phyloP scores from a whole-genome alignment of 192 early-diverging fungal genomes.

The Coemansia sp. region DNA sequence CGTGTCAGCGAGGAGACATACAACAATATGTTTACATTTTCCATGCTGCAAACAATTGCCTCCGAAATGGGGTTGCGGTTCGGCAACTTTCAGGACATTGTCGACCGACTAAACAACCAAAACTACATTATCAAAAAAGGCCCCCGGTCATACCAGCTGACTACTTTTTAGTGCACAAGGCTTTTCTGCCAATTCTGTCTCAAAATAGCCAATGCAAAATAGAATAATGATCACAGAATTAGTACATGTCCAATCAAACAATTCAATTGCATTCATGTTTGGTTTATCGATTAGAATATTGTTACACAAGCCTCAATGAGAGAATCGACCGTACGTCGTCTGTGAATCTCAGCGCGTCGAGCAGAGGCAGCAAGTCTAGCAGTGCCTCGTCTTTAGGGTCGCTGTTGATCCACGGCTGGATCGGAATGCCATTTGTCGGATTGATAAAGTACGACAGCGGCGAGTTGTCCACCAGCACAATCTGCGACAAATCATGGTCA shows the following conservation, averaged over 20 bases:
- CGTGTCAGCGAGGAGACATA: constrained; percentile 58
- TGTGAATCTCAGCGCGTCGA: constrained; percentile 59
- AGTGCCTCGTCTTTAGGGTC: constrained; percentile 68
- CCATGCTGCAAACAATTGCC: constrained; percentile 63
- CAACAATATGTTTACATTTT: constrained; percentile 67
- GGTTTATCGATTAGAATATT: not conserved
- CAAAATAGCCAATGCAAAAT: too few relatives aligned
- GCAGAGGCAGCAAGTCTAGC: constrained; percentile 59
- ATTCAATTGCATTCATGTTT: not conserved
- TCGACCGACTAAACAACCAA: constrained; percentile 74
- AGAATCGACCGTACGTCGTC: constrained; percentile 67
- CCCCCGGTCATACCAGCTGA: constrained; percentile 61
- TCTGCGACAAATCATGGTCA: constrained; percentile 63
- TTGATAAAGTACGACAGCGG: constrained; percentile 75
- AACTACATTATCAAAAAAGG: constrained; percentile 73
- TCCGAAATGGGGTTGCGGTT: constrained; percentile 57
- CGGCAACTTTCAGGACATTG: constrained; percentile 62
- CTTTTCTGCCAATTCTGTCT: not conserved
- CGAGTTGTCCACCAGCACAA: constrained; percentile 71
- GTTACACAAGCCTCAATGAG: constrained; percentile 45
- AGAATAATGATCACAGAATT: too few relatives aligned
- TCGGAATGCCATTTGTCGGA: constrained; percentile 68
- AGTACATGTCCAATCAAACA: not conserved
- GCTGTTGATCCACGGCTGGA: constrained; percentile 67
- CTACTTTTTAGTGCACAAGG: constrained; percentile 27